Conservation (phyloP, 495 filamentous ascomycete species). For the Podospora bellae-mahoneyi region DNA sequence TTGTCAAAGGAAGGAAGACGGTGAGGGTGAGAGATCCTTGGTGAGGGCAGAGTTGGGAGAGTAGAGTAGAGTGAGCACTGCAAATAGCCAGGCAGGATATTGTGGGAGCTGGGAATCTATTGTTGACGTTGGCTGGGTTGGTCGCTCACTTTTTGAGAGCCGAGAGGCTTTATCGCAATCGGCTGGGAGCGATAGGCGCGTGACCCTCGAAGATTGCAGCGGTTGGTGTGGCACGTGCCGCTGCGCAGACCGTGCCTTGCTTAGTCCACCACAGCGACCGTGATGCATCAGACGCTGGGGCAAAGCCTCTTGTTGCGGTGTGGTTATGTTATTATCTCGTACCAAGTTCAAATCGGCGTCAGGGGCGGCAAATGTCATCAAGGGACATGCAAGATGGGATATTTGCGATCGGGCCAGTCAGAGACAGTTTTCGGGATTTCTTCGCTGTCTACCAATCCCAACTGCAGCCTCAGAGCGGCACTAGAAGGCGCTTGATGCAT, state of each 20-base stretch:
- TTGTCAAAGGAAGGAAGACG: too few species aligned
- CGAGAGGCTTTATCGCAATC: constrained; percentile 30
- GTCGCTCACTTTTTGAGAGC: constrained; percentile 19
- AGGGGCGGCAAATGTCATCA: constrained; percentile 4
- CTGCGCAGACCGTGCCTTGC: background rate
- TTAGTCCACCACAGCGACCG: background rate
- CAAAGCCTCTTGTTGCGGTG: background rate
- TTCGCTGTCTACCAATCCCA: constrained; percentile 4
- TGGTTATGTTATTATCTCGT: background rate
- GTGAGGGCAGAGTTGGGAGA: background rate
- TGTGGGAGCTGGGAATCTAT: background rate
- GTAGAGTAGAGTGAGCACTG: constrained; percentile 5
- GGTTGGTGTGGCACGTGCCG: constrained; percentile 30
- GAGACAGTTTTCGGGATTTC: background rate
- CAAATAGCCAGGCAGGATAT: background rate
- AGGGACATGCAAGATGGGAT: constrained; percentile 15
- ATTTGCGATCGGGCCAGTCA: constrained; percentile 3
- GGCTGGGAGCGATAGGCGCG: constrained; percentile 31
- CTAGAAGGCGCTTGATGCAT: constrained; percentile 5
- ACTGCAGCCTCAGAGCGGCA: background rate
- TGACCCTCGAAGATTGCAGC: constrained; percentile 32
- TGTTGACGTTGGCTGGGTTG: constrained; percentile 11
- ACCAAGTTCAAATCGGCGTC: background rate
- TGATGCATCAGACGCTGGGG: background rate
- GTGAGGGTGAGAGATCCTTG: background rate